Conservation (phyloP, 2,329 filamentous ascomycete species). For the Calonectria pseudoreteaudii region DNA sequence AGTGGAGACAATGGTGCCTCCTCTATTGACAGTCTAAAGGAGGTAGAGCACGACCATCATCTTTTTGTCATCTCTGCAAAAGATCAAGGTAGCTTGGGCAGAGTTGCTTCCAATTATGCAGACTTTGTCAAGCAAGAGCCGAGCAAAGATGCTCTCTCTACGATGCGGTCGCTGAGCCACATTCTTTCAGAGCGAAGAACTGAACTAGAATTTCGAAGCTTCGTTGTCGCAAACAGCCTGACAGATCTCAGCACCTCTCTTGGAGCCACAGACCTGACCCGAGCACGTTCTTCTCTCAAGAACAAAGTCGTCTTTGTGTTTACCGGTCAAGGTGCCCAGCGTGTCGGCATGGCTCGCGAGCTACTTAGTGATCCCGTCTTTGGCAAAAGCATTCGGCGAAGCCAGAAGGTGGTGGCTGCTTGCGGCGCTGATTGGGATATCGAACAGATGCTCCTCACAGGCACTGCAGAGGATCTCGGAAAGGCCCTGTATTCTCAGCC, state of each 20-base stretch:
- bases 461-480: neutral
- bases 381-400: slow-evolving; percentile 8
- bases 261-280: neutral
- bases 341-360: slow-evolving; percentile 45
- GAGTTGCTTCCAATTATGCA: neutral
- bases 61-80: neutral
- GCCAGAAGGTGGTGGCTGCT: neutral
- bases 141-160: neutral
- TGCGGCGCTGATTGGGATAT: neutral
- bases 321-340: slow-evolving; percentile 52
- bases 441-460: neutral
- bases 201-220: neutral
- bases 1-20: too few relatives aligned
- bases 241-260: neutral
- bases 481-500: slow-evolving; percentile 45
- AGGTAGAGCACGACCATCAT: neutral
- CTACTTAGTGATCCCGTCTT: slow-evolving; percentile 31
- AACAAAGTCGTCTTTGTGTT: slow-evolving; percentile 39
- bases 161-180: neutral
- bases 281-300: neutral
- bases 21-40: neutral
- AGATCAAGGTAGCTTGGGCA: neutral
- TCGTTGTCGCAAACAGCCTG: neutral
- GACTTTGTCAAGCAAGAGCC: neutral
- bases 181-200: neutral